phyloP scores from a whole-genome alignment of 1,139 yeast genomes.

The Debaryomyces udenii region DNA sequence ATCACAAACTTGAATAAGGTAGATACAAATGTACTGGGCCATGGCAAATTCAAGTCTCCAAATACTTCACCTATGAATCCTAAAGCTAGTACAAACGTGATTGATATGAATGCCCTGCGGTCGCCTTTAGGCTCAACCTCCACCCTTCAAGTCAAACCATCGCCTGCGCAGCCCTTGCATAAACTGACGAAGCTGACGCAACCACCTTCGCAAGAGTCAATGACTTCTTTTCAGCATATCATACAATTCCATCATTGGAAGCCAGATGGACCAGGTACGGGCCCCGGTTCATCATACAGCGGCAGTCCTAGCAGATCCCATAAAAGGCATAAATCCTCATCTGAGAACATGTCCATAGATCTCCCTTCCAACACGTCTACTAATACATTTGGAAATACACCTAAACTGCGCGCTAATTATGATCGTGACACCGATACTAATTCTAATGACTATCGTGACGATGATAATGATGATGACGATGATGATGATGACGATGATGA shows the following conservation, averaged over 20 bases:
- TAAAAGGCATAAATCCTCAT: conserved; percentile 26
- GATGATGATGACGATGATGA: conserved; percentile 14
- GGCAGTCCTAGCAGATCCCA: conserved; percentile 15
- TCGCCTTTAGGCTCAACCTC: conserved; percentile 35
- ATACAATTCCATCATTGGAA: conserved; percentile 59
- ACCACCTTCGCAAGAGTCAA: conserved; percentile 51
- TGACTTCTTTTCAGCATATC: conserved; percentile 55
- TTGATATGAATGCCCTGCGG: conserved; percentile 12
- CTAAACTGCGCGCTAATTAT: conserved; percentile 3
- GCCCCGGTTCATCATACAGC: conserved; percentile 14
- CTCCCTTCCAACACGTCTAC: conserved; percentile 5
- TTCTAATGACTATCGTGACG: conserved; percentile 7
- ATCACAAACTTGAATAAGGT: conserved; percentile 6
- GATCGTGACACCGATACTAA: conserved; percentile 6
- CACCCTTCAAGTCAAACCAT: conserved; percentile 48
- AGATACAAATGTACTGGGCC: conserved; percentile 1
- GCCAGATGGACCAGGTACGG: conserved; percentile 36
- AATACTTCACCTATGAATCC: not conserved
- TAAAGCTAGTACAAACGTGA: not conserved
- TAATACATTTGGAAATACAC: not conserved
- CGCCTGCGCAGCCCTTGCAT: conserved; percentile 49
- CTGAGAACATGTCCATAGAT: conserved; percentile 18
- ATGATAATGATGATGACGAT: conserved; percentile 7
- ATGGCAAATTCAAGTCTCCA: conserved; percentile 10
- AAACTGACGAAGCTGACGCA: conserved; percentile 36